These are phyloP conservation scores for Fusarium hainanense DNA, from an alignment of 2,329 filamentous ascomycete species.

Conservation along the genomic window DNA sequence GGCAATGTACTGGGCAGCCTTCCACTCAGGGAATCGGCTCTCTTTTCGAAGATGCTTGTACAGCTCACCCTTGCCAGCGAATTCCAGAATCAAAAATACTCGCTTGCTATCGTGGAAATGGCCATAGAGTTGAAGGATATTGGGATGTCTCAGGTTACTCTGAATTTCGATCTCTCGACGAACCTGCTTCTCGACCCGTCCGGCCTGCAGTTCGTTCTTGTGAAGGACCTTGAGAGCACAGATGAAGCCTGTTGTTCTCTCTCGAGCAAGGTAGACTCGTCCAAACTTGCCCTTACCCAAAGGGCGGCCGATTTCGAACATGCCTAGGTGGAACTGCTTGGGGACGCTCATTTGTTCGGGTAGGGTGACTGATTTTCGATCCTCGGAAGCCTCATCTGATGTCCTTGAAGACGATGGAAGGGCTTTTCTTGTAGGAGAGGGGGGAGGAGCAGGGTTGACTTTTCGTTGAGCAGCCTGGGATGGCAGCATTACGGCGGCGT, in stretches of 20 bases:
- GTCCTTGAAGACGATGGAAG: constrained; percentile 55
- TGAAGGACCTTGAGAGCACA: constrained; percentile 88
- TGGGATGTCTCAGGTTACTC: constrained; percentile 85
- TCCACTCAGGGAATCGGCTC: constrained; percentile 83
- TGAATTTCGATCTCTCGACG: constrained; percentile 90
- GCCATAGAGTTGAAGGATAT: constrained; percentile 83
- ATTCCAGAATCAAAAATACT: constrained; percentile 88
- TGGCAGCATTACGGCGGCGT: constrained; percentile 73
- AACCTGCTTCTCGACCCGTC: constrained; percentile 83
- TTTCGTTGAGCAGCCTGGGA: constrained; percentile 72
- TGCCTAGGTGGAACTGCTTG: constrained; percentile 84
- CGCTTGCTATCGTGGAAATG: constrained; percentile 91
- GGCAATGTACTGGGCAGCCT: constrained; percentile 85
- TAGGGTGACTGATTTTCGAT: constrained; percentile 64
- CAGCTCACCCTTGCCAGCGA: constrained; percentile 84
- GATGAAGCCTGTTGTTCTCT: constrained; percentile 81
- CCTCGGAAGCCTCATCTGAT: constrained; percentile 62
- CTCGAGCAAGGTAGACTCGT: constrained; percentile 84
- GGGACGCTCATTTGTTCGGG: constrained; percentile 67
- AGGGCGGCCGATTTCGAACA: constrained; percentile 93
- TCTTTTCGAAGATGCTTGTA: constrained; percentile 87
- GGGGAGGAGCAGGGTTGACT: constrained; percentile 52
- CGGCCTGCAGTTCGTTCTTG: constrained; percentile 82
- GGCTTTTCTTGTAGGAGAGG: constrained; percentile 66
- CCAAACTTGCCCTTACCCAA: constrained; percentile 91